Percentiles rank a stretch among this genome's conserved stretches.
These are phyloP conservation scores for Puccinia brachypodii DNA, from an alignment of 1,284 basidiomycete species.

Conservation along the genomic window DNA sequence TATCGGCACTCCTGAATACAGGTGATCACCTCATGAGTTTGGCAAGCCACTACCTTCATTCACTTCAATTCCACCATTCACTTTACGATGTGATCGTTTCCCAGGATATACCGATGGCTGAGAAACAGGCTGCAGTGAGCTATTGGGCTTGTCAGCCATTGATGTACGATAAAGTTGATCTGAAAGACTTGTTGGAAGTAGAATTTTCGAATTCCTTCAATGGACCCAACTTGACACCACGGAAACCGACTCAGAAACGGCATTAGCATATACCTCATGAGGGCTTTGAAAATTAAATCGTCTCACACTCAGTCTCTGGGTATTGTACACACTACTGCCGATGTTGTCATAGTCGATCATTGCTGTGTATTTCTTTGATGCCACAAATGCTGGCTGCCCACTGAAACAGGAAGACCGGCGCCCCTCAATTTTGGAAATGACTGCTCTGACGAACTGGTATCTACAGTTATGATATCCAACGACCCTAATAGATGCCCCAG, in stretches of 20 bases:
- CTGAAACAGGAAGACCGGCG: no score
- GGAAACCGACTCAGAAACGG: background rate
- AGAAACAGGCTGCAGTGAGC: conserved; percentile 45
- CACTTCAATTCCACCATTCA: background rate
- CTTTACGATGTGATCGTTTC: conserved; percentile 10
- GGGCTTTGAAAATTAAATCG: no score
- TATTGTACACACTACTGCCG: no score
- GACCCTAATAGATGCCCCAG: no score
- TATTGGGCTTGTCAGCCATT: conserved; percentile 48
- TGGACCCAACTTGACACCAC: background rate
- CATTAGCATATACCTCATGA: background rate
- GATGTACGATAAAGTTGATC: conserved; percentile 12
- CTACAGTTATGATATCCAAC: no score
- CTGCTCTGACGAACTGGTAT: no score
- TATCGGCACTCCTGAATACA: background rate
- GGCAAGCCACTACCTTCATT: background rate
- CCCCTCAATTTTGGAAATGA: no score
- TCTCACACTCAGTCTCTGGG: background rate
- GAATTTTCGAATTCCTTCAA: conserved; percentile 16
- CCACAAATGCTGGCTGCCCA: no score
- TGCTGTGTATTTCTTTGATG: no score
- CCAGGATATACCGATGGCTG: background rate
- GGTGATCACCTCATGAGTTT: conserved; percentile 25
- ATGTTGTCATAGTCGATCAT: no score
- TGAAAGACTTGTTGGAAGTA: conserved; percentile 12